phyloP scores from a whole-genome alignment of 805 yeast genomes.

The Helenozyma rhizophorensis region DNA sequence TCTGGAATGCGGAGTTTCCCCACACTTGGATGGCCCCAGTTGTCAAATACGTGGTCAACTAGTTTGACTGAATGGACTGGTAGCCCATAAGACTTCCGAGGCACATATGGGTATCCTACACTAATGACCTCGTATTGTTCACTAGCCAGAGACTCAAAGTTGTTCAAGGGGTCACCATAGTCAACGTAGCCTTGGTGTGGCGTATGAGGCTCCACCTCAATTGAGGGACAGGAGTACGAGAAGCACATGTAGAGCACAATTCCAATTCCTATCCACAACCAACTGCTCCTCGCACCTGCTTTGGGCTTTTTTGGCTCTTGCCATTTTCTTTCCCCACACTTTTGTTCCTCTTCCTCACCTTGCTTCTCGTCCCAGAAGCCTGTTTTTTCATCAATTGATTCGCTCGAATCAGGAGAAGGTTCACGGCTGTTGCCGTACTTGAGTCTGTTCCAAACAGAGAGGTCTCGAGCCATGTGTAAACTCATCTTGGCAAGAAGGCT shows the following conservation, averaged over 20 bases:
- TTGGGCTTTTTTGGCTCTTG: too few species aligned
- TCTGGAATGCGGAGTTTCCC: constrained; percentile 40
- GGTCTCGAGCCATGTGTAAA: constrained; percentile 12
- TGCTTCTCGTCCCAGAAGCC: neutral
- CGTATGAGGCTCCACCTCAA: too few species aligned
- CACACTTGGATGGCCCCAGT: constrained; percentile 56
- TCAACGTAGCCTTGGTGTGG: constrained; percentile 5
- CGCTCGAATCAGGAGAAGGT: neutral
- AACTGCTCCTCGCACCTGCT: too few species aligned
- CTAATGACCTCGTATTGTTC: constrained; percentile 18
- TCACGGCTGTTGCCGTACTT: constrained; percentile 7
- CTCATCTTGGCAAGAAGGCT: constrained; percentile 7
- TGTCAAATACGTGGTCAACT: constrained; percentile 49
- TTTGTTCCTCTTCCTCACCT: too few species aligned
- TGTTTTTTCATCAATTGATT: too few species aligned
- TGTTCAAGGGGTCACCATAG: constrained; percentile 1
- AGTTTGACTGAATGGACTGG: constrained; percentile 40
- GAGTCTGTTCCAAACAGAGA: constrained; percentile 15
- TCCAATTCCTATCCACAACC: too few species aligned
- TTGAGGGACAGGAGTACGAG: too few species aligned
- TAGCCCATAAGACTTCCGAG: constrained; percentile 16
- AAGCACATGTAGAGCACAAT: too few species aligned
- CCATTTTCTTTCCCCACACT: too few species aligned
- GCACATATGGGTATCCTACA: constrained; percentile 24
- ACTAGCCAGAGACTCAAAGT: too few species aligned